Evolutionary conservation across 163 green algal genomes (phyloP), one percentile per base, ranked within the genome.

Genomic region (Prototheca cutis): DNA sequence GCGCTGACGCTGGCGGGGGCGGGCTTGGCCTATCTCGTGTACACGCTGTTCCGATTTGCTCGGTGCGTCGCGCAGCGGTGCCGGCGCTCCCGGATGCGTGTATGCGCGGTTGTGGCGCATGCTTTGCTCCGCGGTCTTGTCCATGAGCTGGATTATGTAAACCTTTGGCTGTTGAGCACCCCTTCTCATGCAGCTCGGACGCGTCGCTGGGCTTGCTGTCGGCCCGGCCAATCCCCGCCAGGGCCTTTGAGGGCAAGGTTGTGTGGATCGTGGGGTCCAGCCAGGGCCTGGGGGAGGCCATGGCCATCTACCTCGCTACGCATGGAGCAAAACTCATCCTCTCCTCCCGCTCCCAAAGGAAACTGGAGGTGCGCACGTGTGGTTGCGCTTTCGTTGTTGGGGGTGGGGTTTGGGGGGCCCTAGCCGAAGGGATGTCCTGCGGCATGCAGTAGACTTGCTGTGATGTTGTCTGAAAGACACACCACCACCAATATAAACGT

Each of bases 231-330:
- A 62, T 63, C 10, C 67, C 71, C 7, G 34, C 48, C 0, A 48
- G 62, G 17, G 77, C 75, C 0, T 87, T 87, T 48, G 33, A 62
- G 6, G 79, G 76, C 29, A 89, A 90, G 61, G 81, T 92, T 1
- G 67, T 94, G 1, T 94, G 86, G 86, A 79, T 93, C 23, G 86
- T 82, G 6, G 86, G 86, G 19, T 81, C 83, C 4, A 83, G 66
- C 57, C 81, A 91, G 70, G 86, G 85, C 7, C 62, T 94, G 24
- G 85, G 85, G 0, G 61, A 76, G n/a, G 58, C 62, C 30, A 57
- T 93, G 19, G 76, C 84, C 2, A 58, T 57, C 10, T 70, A 79
- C 39, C 80, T 89, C 59, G 79, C 82, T 0, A 32, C 36, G 0
- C 67, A 70, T 3, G 84, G 84, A 1, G 82, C 85, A 0, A 58